phyloP scores from a whole-genome alignment of 768 basidiomycete genomes.

The Suillus subalutaceus region DNA sequence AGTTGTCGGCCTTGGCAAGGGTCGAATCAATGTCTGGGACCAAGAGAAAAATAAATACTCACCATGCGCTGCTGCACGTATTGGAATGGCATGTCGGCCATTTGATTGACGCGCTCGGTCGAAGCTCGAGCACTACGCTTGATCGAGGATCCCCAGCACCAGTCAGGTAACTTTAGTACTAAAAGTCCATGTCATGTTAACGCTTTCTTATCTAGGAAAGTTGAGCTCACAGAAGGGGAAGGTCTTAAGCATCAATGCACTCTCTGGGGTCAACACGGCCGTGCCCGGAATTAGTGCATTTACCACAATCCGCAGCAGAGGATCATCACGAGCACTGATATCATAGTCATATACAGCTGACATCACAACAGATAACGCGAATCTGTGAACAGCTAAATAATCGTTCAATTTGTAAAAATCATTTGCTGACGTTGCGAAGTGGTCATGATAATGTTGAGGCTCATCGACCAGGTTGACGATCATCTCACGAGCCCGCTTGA shows the following conservation, averaged over 20 bases:
- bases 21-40: not conserved
- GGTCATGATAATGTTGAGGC: slow-evolving; percentile 32
- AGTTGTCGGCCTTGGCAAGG: not conserved
- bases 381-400: not conserved
- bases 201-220: not conserved
- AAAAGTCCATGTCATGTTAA: not conserved
- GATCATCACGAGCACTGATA: not conserved
- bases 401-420: not conserved
- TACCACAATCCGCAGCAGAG: not conserved
- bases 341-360: slow-evolving; percentile 12
- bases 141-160: slow-evolving; percentile 1
- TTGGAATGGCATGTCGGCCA: slow-evolving; percentile 11
- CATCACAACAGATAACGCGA: slow-evolving; percentile 9
- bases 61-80: slow-evolving; percentile 15
- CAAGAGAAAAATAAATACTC: not conserved
- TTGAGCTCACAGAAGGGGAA: slow-evolving; percentile 11
- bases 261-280: slow-evolving; percentile 5
- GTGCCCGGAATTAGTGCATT: not conserved
- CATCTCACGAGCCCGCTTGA: slow-evolving; percentile 26
- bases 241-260: not conserved
- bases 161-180: slow-evolving; percentile 9
- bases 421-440: slow-evolving; percentile 16
- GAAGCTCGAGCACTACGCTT: slow-evolving; percentile 13
- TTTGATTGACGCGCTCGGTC: not conserved
- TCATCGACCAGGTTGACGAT: slow-evolving; percentile 28